A percentile compares a stretch with the other conserved stretches of the same genome.
Evolutionary conservation across 441 rosid genomes (phyloP).

Genomic region (Jatropha multifida): DNA sequence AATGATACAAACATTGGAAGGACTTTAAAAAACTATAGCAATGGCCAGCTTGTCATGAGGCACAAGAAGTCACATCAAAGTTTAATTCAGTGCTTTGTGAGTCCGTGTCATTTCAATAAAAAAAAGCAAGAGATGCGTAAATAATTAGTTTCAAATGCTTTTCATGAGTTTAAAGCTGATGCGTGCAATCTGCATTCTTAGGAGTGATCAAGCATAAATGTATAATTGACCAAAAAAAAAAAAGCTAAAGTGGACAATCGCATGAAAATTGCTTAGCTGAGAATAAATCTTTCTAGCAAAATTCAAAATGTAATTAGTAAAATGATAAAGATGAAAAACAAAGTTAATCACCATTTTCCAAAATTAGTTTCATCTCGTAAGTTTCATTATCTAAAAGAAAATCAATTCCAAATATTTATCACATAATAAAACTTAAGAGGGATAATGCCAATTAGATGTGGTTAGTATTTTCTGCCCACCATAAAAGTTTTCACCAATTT

Average conservation of each 20-base stretch:
- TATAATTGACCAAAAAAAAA: background rate
- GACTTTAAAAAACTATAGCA: slow-evolving; percentile 12
- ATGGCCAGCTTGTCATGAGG: slow-evolving; percentile 27
- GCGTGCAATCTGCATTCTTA: background rate
- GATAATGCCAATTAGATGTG: too few species aligned
- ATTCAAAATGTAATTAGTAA: too few species aligned
- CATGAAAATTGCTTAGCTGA: background rate
- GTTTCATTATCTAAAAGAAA: too few species aligned
- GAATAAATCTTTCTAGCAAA: background rate
- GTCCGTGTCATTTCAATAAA: background rate
- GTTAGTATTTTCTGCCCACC: too few species aligned
- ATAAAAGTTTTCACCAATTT: too few species aligned
- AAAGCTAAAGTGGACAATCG: background rate
- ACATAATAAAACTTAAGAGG: too few species aligned
- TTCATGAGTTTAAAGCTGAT: background rate
- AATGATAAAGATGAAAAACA: too few species aligned
- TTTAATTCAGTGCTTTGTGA: background rate
- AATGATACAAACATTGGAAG: slow-evolving; percentile 9
- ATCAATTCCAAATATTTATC: too few species aligned
- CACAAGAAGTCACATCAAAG: slow-evolving; percentile 26
- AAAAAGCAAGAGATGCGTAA: background rate
- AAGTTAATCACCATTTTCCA: too few species aligned
- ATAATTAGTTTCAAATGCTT: background rate
- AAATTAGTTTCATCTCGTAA: too few species aligned
- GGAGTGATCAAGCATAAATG: too few species aligned